phyloP scores from a whole-genome alignment of 2,329 filamentous ascomycete genomes.

The Cladorrhinum sp. region DNA sequence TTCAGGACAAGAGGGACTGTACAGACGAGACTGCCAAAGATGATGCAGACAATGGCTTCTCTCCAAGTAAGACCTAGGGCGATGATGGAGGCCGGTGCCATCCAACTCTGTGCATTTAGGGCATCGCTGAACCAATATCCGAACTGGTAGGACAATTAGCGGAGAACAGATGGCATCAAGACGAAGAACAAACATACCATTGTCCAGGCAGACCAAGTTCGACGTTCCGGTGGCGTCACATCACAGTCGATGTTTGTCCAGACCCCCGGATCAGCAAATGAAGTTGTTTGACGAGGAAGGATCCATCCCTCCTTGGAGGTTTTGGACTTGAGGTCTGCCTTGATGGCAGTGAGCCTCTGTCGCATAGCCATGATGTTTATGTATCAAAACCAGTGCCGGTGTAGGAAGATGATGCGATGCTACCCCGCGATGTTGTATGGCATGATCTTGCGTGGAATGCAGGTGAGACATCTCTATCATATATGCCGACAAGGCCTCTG shows the following conservation, averaged over 20 bases:
- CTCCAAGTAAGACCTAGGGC: slow-evolving; percentile 42
- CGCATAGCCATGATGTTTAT: slow-evolving; percentile 20
- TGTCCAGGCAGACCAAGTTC: slow-evolving; percentile 41
- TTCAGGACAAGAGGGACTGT: slow-evolving; percentile 27
- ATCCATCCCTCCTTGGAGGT: slow-evolving; percentile 39
- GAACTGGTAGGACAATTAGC: slow-evolving; percentile 6
- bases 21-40: slow-evolving; percentile 27
- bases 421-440: not conserved
- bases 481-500: not conserved
- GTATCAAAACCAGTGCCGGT: not conserved
- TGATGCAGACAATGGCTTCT: slow-evolving; percentile 27
- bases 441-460: not conserved
- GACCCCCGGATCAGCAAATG: slow-evolving; percentile 38
- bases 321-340: slow-evolving; percentile 35
- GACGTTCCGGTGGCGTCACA: slow-evolving; percentile 40
- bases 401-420: slow-evolving; percentile 1
- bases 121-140: slow-evolving; percentile 46
- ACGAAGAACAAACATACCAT: slow-evolving; percentile 12
- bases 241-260: slow-evolving; percentile 24
- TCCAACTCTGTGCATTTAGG: slow-evolving; percentile 44
- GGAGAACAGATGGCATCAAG: not conserved
- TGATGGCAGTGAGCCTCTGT: slow-evolving; percentile 30
- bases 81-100: slow-evolving; percentile 45
- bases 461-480: not conserved
- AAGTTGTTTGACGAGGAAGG: slow-evolving; percentile 37